Evolutionary conservation across 495 filamentous ascomycete species (phyloP), one percentile per base, ranked within the genome.

Genomic region (Hypoxylon intermedium): DNA sequence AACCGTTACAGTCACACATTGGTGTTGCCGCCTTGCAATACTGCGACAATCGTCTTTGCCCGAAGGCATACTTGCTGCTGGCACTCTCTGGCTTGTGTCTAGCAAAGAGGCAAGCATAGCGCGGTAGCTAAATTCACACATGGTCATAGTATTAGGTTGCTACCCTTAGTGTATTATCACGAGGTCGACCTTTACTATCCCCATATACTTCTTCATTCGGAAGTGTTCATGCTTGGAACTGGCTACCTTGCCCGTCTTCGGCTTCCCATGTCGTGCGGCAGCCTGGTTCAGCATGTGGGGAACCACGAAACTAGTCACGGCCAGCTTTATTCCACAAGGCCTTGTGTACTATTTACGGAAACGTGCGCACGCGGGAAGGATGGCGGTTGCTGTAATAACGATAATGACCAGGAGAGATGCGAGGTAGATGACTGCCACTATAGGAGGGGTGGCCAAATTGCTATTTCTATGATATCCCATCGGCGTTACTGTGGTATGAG

Each of bases 401-500:
- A 55, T 58, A 59, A 64, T 59, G 60, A 64, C 26, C n/a, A 47
- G 43, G 54, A 38, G 12, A 11, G 43, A 45, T 18, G 44, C 45
- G 24, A 48, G 30, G 38, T 21, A 36, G 30, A 59, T 34, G 60
- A 51, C 16, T 51, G 49, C 28, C 5, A 33, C 38, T 40, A 23
- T 9, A 6, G 38, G 31, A 16, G 9, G 38, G 46, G n/a, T 37
- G 21, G 31, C 23, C 28, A 23, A 59, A 37, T 13, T 31, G 16
- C n/a, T 16, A 21, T 28, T 64, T 44, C 41, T 31, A 37, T 38
- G 60, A 58, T 58, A 63, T 53, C 60, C 53, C 60, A 44, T 63
- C 47, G 53, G 33, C 16, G 30, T 55, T 59, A 38, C 38, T 49
- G 26, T 9, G 49, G 44, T 34, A 31, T 6, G 38, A 54, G 49